Conservation (phyloP, 2,329 filamentous ascomycete species). For the Botrytis hyacinthi region DNA sequence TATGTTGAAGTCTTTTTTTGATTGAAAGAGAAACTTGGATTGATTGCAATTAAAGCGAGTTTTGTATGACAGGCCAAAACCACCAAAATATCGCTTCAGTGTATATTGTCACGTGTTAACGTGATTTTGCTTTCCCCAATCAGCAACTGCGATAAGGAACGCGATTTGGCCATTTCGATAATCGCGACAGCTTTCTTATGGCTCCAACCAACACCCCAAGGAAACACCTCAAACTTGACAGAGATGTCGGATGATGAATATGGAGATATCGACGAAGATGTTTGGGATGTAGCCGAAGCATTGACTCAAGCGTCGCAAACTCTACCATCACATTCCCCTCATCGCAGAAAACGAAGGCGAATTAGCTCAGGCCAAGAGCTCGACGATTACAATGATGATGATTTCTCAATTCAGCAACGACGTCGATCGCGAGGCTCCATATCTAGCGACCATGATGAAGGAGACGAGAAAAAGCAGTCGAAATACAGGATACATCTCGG, state of each 20-base stretch:
- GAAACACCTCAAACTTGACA: background rate
- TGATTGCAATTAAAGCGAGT: background rate
- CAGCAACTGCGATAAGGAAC: constrained; percentile 11
- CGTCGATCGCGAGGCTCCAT: constrained; percentile 24
- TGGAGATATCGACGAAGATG: constrained; percentile 21
- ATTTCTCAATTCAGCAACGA: background rate
- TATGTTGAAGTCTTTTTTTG: background rate
- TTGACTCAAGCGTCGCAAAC: constrained; percentile 23
- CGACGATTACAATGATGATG: constrained; percentile 9
- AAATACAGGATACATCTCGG: constrained; percentile 37
- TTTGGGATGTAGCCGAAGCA: constrained; percentile 19
- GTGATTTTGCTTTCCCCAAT: constrained; percentile 6
- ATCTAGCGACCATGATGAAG: constrained; percentile 28
- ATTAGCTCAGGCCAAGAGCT: constrained; percentile 1
- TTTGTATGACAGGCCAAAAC: too few relatives aligned
- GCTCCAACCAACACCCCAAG: background rate
- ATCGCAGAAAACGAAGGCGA: constrained; percentile 21
- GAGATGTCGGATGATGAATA: constrained; percentile 21
- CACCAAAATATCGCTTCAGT: background rate
- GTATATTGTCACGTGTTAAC: constrained; percentile 2
- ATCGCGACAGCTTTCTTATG: background rate
- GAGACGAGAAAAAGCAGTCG: constrained; percentile 31
- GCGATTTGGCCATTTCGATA: constrained; percentile 9
- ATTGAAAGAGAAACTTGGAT: background rate
- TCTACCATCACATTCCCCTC: constrained; percentile 1